Evolutionary conservation across 164 flowering plant genomes (phyloP).

Genomic region (Akebia trifoliata): DNA sequence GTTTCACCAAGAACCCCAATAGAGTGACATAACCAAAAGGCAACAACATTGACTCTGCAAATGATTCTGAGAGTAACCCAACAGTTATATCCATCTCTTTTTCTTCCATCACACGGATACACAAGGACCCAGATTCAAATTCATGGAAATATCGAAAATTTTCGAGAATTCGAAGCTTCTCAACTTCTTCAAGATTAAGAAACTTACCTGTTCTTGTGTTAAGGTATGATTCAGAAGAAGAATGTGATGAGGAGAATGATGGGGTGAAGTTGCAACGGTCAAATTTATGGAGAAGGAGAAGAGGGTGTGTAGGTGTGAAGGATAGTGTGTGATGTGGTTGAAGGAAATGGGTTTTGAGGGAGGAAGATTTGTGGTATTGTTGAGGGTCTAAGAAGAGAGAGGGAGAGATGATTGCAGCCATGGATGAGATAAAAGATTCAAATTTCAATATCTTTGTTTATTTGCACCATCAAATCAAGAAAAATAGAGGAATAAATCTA

Average conservation of each 20-base stretch:
- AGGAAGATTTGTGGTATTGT: background rate
- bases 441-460: background rate
- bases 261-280: constrained; percentile 6
- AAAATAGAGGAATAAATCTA: too few relatives aligned
- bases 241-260: background rate
- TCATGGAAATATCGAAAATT: constrained; percentile 39
- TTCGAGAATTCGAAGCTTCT: constrained; percentile 44
- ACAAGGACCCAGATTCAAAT: constrained; percentile 51
- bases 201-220: constrained; percentile 32
- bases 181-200: constrained; percentile 41
- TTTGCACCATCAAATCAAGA: background rate
- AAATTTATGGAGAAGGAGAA: constrained; percentile 12
- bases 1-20: constrained; percentile 62
- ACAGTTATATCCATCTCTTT: constrained; percentile 60
- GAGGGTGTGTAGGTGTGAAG: constrained; percentile 11
- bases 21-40: constrained; percentile 42
- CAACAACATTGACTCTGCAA: constrained; percentile 70
- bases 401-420: constrained; percentile 19
- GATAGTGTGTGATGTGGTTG: constrained; percentile 3
- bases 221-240: constrained; percentile 5
- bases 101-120: constrained; percentile 50
- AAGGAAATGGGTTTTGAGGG: constrained; percentile 9
- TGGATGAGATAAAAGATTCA: background rate
- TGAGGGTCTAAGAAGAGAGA: constrained; percentile 11
- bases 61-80: constrained; percentile 65